Conservation (phyloP, 306 rosid species). For the Astragalus membranaceus region DNA sequence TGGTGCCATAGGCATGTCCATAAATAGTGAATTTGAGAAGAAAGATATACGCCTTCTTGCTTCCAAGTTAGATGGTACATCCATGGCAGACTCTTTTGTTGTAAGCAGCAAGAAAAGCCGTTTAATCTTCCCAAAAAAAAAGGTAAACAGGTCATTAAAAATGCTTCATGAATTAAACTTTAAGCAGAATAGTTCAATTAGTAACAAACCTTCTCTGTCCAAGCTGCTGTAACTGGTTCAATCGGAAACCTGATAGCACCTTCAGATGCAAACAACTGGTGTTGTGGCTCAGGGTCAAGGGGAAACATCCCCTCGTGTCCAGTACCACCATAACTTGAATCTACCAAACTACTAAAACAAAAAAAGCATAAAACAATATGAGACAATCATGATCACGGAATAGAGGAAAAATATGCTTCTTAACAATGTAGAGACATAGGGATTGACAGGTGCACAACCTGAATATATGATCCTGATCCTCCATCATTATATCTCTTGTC, state of each 20-base stretch:
- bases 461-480: conserved; percentile 43
- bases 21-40: conserved; percentile 92
- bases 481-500: conserved; percentile 90
- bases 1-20: conserved; percentile 97
- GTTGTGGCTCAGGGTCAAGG: conserved; percentile 54
- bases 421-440: background rate
- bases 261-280: conserved; percentile 88
- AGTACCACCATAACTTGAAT: conserved; percentile 61
- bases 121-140: conserved; percentile 48
- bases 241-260: conserved; percentile 93
- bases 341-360: conserved; percentile 49
- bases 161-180: background rate
- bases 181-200: background rate
- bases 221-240: conserved; percentile 60
- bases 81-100: conserved; percentile 98
- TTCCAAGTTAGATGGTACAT: conserved; percentile 94
- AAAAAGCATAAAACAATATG: background rate
- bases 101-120: conserved; percentile 82
- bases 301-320: conserved; percentile 71
- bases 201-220: conserved; percentile 84
- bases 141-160: background rate
- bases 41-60: conserved; percentile 96
- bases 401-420: background rate
- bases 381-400: background rate
- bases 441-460: conserved; percentile 43